Conservation (phyloP, 495 filamentous ascomycete genomes). For the Rhypophila decipiens region DNA sequence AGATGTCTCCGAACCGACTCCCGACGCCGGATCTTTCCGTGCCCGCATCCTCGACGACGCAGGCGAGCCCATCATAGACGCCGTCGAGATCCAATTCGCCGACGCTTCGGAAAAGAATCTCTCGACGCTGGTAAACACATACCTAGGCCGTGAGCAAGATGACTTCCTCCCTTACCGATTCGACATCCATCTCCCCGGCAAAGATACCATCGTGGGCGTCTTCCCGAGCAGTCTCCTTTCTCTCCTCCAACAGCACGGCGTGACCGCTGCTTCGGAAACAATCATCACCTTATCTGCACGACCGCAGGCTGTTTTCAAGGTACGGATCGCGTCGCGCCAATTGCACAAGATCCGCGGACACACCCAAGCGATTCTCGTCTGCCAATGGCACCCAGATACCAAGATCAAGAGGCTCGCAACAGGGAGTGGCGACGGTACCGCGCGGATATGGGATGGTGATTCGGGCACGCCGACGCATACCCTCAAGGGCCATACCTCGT, state of each 20-base stretch:
- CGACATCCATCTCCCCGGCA: slow-evolving; percentile 57
- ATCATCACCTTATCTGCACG: slow-evolving; percentile 71
- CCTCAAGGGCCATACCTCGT: slow-evolving; percentile 86
- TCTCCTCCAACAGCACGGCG: slow-evolving; percentile 42
- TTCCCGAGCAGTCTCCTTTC: slow-evolving; percentile 54
- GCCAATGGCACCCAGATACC: slow-evolving; percentile 76
- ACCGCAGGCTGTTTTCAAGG: slow-evolving; percentile 90
- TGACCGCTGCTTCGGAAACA: slow-evolving; percentile 43
- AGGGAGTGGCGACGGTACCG: slow-evolving; percentile 86
- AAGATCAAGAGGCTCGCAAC: slow-evolving; percentile 81
- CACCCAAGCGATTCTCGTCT: slow-evolving; percentile 83
- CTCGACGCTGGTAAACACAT: slow-evolving; percentile 81
- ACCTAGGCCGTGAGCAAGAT: slow-evolving; percentile 66
- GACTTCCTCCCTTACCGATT: slow-evolving; percentile 88
- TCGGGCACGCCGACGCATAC: slow-evolving; percentile 87
- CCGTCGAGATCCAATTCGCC: slow-evolving; percentile 74
- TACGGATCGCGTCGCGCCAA: slow-evolving; percentile 85
- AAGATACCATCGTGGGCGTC: slow-evolving; percentile 61
- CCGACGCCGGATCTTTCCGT: slow-evolving; percentile 70
- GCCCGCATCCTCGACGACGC: slow-evolving; percentile 84
- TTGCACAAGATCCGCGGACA: slow-evolving; percentile 85
- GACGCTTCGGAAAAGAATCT: slow-evolving; percentile 87
- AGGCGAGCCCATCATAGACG: slow-evolving; percentile 53
- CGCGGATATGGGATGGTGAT: slow-evolving; percentile 91
- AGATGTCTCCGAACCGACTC: slow-evolving; percentile 62